phyloP scores from a whole-genome alignment of 176 grass and related monocot genomes.

The Chloris gayana region DNA sequence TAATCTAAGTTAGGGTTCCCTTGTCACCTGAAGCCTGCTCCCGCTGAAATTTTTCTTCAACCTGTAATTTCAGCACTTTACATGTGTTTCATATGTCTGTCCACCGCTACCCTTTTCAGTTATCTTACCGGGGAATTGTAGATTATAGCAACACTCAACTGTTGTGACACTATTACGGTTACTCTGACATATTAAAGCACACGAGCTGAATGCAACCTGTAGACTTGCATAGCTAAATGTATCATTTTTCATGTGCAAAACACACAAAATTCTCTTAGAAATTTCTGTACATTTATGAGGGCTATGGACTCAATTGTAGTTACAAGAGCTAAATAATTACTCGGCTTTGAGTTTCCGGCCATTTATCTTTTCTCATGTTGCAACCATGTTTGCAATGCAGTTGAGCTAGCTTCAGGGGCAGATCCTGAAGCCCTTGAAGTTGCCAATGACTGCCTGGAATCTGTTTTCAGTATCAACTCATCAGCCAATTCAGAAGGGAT shows the following conservation, averaged over 20 bases:
- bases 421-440: conserved; percentile 78
- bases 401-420: conserved; percentile 53
- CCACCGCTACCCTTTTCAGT: neutral
- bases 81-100: neutral
- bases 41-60: neutral
- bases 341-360: neutral
- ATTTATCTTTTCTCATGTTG: conserved; percentile 1
- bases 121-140: neutral
- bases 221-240: neutral
- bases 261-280: neutral
- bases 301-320: neutral
- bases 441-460: conserved; percentile 61
- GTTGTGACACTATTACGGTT: neutral
- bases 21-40: neutral
- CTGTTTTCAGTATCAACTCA: conserved; percentile 51
- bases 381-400: conserved; percentile 47
- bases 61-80: neutral
- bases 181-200: neutral
- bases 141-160: neutral
- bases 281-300: neutral
- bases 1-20: neutral
- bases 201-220: neutral
- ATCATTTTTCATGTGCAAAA: neutral
- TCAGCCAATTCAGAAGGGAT: conserved; percentile 37
- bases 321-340: neutral